Evolutionary conservation across 306 rosid genomes (phyloP).

Genomic region (Acmispon strigosus): DNA sequence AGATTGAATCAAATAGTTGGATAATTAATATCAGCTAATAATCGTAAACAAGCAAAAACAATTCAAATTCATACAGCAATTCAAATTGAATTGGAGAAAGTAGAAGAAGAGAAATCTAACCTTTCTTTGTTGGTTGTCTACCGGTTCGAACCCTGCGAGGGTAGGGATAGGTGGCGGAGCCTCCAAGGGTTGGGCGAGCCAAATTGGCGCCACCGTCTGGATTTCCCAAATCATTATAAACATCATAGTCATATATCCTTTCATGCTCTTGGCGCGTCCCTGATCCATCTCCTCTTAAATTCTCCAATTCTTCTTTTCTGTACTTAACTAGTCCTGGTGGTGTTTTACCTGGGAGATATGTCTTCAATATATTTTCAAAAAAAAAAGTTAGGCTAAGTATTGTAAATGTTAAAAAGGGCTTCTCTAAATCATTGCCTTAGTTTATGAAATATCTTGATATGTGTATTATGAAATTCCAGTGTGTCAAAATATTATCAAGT

Average conservation of each 20-base stretch:
- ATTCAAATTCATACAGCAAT: too few relatives aligned
- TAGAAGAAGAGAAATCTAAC: conserved; percentile 14
- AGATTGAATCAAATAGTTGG: neutral
- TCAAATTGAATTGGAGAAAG: too few relatives aligned
- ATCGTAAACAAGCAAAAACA: too few relatives aligned
- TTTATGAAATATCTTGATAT: too few relatives aligned
- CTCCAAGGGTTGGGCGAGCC: conserved; percentile 62
- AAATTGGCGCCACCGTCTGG: conserved; percentile 21
- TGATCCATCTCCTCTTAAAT: conserved; percentile 56
- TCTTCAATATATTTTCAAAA: conserved; percentile 14
- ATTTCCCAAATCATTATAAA: conserved; percentile 57
- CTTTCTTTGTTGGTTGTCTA: conserved; percentile 30
- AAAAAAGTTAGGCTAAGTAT: too few relatives aligned
- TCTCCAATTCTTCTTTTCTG: conserved; percentile 46
- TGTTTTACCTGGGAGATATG: conserved; percentile 58
- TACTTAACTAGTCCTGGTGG: conserved; percentile 43
- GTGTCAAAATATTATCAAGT: too few relatives aligned
- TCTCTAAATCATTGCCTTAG: too few relatives aligned
- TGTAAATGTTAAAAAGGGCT: too few relatives aligned
- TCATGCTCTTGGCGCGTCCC: conserved; percentile 61
- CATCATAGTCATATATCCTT: conserved; percentile 63
- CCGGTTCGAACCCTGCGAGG: conserved; percentile 77
- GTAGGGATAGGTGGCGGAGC: conserved; percentile 48
- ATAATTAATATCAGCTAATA: neutral
- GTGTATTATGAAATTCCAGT: too few relatives aligned